Conservation (phyloP, 192 early-diverging fungal species). For the Glomus cerebriforme region DNA sequence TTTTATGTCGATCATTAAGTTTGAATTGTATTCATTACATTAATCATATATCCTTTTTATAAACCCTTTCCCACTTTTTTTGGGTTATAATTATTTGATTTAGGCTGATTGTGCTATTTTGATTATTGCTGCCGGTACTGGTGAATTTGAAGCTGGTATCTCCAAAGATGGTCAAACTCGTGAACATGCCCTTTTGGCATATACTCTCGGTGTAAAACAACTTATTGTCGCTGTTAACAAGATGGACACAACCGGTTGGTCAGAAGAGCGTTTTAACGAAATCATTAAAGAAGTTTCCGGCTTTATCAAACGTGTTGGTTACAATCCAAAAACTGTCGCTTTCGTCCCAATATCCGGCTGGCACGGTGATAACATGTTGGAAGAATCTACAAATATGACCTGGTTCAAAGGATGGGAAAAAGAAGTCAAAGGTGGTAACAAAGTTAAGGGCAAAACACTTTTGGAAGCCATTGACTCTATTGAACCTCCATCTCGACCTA, state of each 20-base stretch:
- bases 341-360: conserved; percentile 99
- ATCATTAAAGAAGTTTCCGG: conserved; percentile 93
- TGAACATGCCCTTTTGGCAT: conserved; percentile 97
- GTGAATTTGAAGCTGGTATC: conserved; percentile 94
- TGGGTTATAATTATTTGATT: background rate
- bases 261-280: conserved; percentile 92
- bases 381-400: conserved; percentile 88
- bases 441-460: conserved; percentile 76
- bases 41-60: background rate
- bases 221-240: conserved; percentile 99
- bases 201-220: conserved; percentile 98
- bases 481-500: conserved; percentile 86
- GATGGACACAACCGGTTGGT: conserved; percentile 98
- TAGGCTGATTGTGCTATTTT: conserved; percentile 96
- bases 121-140: conserved; percentile 89
- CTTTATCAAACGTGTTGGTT: conserved; percentile 98
- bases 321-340: conserved; percentile 89
- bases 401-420: conserved; percentile 99
- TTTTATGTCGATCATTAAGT: background rate
- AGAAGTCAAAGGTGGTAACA: conserved; percentile 74
- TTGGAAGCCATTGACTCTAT: conserved; percentile 94
- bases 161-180: conserved; percentile 99
- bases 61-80: background rate
- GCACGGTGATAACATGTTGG: conserved; percentile 98
- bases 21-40: background rate